phyloP scores from a whole-genome alignment of 352 stramenopile species.

The Pythium rhizo-oryzae region DNA sequence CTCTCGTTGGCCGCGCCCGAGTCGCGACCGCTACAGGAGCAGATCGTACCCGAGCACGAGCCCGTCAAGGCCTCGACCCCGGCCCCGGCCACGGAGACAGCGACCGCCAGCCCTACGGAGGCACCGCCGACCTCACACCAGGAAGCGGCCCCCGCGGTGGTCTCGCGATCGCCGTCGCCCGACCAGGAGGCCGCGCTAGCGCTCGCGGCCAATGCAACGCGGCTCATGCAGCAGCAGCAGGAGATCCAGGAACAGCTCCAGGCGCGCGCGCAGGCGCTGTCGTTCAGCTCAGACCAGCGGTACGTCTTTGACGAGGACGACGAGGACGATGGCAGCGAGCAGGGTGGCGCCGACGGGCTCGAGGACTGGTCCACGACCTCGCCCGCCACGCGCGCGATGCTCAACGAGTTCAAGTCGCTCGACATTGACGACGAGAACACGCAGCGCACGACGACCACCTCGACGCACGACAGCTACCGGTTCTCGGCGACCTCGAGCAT shows the following conservation, averaged over 20 bases:
- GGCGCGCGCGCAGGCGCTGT: constrained; percentile 10
- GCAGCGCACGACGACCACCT: constrained; percentile 21
- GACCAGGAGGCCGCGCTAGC: constrained; percentile 10
- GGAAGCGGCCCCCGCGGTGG: not conserved
- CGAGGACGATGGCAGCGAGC: constrained; percentile 34
- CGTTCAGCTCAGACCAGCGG: constrained; percentile 25
- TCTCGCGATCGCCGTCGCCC: not conserved
- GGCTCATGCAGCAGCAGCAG: constrained; percentile 22
- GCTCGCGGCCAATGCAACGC: constrained; percentile 13
- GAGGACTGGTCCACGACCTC: constrained; percentile 31
- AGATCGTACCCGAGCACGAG: constrained; percentile 11
- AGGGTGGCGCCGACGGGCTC: constrained; percentile 26
- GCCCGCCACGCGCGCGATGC: constrained; percentile 36
- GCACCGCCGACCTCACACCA: not conserved
- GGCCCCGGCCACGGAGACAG: not conserved
- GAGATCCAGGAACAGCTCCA: constrained; percentile 22
- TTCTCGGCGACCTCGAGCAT: constrained; percentile 37
- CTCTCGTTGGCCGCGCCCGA: constrained; percentile 2
- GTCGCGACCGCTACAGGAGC: not conserved
- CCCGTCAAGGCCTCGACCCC: not conserved
- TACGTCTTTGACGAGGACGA: constrained; percentile 31
- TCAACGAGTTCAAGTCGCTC: constrained; percentile 35
- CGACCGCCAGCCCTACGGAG: not conserved
- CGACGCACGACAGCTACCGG: constrained; percentile 37
- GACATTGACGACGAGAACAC: constrained; percentile 29